Evolutionary conservation across 1,284 basidiomycete species (phyloP), one percentile per base, ranked within the genome.

Genomic region (Phlebopus sp.): DNA sequence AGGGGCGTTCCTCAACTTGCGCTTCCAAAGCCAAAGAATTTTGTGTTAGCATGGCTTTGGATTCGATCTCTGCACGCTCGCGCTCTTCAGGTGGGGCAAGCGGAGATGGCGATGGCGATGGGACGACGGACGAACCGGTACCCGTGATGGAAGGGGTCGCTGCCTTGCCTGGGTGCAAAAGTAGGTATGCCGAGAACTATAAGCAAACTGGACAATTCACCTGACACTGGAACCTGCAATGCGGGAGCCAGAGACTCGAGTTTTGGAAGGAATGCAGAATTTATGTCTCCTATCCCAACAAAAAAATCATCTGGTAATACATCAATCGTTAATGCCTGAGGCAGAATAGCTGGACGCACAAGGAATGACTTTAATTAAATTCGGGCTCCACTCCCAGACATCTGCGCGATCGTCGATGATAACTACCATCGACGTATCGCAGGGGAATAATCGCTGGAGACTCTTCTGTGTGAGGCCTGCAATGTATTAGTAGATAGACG

Each of bases 201-300:
- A 19, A 27, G n/a, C 18, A 18, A 14, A 15, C n/a, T 11, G 21
- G 9, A 50, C 35, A 17, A 60, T 66, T 57, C 18, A 69, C 60
- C 49, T 67, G 60, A 25, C 41, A 53, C 53, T 23, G 58, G 49
- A 25, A 52, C 15, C 14, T 62, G 58, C 19, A 66, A 54, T 36
- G 59, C 31, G 47, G 73, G 63, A 36, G 76, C 66, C 18, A 84
- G 57, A 5, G 82, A 73, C 51, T 82, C 78, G 27, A 82, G 58
- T 64, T 90, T 90, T 8, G 92, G 92, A 5, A 98, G 74, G 67
- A 97, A 96, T 0, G 90, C 79, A 3, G 92, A 91, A 66, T 99
- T 99, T 68, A 99, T 98, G 68, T 99, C 96, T 42, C 96, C 96
- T 55, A 97, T 97, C n/a, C 96, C 95, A 50, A 97, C 79, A 63